Conservation (phyloP, 352 stramenopile species). For the Phytopythium chamaehyphon region DNA sequence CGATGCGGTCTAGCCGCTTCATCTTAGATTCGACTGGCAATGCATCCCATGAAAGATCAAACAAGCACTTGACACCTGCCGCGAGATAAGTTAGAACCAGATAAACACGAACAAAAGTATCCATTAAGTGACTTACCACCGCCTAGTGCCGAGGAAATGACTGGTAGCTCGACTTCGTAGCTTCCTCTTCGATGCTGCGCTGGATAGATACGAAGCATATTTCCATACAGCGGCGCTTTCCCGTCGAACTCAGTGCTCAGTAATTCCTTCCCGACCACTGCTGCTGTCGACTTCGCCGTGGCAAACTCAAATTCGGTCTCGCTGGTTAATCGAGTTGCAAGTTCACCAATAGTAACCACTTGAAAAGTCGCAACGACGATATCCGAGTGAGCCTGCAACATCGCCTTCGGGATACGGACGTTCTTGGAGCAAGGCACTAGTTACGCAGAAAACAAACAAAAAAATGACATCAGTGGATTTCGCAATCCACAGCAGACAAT, state of each 20-base stretch:
- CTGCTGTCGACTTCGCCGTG: constrained; percentile 8
- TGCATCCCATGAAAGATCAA: constrained; percentile 43
- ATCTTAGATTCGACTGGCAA: constrained; percentile 33
- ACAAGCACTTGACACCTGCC: constrained; percentile 56
- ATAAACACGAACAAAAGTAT: not conserved
- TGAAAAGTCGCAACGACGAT: constrained; percentile 61
- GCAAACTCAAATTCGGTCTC: constrained; percentile 38
- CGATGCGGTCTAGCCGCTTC: constrained; percentile 34
- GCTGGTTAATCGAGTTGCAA: constrained; percentile 28
- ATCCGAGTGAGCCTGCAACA: constrained; percentile 32
- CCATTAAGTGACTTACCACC: constrained; percentile 33
- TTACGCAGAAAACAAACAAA: not conserved
- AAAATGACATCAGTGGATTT: not conserved
- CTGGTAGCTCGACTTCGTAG: constrained; percentile 47
- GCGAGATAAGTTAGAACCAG: constrained; percentile 3
- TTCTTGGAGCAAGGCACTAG: constrained; percentile 61
- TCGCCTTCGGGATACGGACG: constrained; percentile 37
- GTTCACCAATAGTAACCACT: constrained; percentile 55
- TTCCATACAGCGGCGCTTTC: constrained; percentile 51
- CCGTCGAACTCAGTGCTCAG: constrained; percentile 23
- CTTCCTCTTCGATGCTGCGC: constrained; percentile 39
- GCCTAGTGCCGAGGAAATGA: constrained; percentile 34
- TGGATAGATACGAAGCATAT: constrained; percentile 53
- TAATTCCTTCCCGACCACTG: constrained; percentile 42
- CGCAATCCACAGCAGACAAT: too few relatives aligned